A percentile compares a stretch with the other conserved stretches of the same genome.
phyloP scores from a whole-genome alignment of 306 rosid genomes.

The Sicyos edulis region DNA sequence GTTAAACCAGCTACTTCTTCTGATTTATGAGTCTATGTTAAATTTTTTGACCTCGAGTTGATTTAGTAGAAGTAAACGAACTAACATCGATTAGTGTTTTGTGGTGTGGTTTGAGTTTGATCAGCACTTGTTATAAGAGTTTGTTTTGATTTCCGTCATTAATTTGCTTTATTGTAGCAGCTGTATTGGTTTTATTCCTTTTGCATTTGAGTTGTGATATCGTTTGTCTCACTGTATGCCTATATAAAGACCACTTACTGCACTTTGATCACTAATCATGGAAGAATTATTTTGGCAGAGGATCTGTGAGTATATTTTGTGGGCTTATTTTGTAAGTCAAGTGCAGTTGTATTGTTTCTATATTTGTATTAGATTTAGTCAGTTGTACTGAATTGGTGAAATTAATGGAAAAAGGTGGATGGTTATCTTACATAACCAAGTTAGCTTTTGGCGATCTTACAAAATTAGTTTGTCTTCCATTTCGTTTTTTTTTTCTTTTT shows the following conservation, averaged over 20 bases:
- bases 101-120: background rate
- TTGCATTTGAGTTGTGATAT: background rate
- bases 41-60: background rate
- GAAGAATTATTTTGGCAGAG: background rate
- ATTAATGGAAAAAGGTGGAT: background rate
- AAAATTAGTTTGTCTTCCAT: background rate
- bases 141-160: background rate
- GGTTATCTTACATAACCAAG: background rate
- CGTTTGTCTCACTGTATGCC: background rate
- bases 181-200: background rate
- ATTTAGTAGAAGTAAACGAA: background rate
- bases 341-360: background rate
- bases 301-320: background rate
- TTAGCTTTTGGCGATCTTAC: background rate
- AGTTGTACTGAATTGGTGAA: background rate
- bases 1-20: background rate
- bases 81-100: background rate
- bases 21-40: background rate
- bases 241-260: background rate
- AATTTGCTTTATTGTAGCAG: background rate
- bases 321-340: constrained; percentile 7
- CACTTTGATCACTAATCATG: background rate
- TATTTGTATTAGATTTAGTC: background rate
- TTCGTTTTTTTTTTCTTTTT: background rate
- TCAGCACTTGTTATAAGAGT: no score